Conservation (phyloP, 2,329 filamentous ascomycete genomes). For the Aspergillus terreus region DNA sequence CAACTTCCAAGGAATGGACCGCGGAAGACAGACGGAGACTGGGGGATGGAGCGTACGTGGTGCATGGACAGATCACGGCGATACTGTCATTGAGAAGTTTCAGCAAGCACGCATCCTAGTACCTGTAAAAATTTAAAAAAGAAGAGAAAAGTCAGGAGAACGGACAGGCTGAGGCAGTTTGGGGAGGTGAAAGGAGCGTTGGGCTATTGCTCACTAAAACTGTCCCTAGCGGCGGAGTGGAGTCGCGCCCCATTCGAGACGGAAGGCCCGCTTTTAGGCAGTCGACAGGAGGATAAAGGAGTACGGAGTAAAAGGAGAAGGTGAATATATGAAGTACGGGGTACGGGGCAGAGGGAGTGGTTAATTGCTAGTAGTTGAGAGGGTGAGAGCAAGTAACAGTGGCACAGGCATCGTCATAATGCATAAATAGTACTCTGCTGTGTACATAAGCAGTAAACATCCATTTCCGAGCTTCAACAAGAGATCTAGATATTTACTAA, state of each 20-base stretch:
- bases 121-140: neutral
- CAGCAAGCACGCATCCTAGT: constrained; percentile 2
- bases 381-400: neutral
- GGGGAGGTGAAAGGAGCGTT: constrained; percentile 22
- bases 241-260: constrained; percentile 24
- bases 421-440: too few species aligned
- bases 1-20: too few species aligned
- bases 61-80: neutral
- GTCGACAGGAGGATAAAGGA: neutral
- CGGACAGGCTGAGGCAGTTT: constrained; percentile 9
- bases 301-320: neutral
- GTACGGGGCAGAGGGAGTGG: too few species aligned
- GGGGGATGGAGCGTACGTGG: neutral
- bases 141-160: neutral
- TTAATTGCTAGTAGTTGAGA: neutral
- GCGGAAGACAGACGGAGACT: neutral
- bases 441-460: too few species aligned
- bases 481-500: too few species aligned
- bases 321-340: too few species aligned
- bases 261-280: constrained; percentile 24
- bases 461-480: too few species aligned
- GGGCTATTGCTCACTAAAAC: constrained; percentile 9
- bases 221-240: constrained; percentile 25
- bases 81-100: neutral
- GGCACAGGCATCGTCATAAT: too few species aligned